These are phyloP conservation scores for Bipolaris zeicola DNA, from an alignment of 2,329 filamentous ascomycete genomes.

Conservation along the genomic window DNA sequence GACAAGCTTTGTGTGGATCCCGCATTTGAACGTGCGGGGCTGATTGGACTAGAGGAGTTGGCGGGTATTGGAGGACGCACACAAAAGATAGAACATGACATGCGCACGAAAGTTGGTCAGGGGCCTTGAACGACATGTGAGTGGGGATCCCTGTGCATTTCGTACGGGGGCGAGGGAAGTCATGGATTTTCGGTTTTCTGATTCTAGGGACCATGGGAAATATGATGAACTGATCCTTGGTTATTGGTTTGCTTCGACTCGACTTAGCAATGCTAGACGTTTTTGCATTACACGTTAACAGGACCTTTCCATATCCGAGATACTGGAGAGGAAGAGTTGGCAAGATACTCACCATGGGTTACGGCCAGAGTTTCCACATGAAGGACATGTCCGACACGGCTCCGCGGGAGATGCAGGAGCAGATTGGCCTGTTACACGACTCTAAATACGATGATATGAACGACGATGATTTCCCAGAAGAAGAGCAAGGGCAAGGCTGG, in stretches of 20 bases:
- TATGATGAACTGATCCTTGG: not conserved
- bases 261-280: not conserved
- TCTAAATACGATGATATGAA: conserved; percentile 13
- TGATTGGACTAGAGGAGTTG: conserved; percentile 18
- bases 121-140: not conserved
- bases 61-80: conserved; percentile 2
- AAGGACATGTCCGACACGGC: conserved; percentile 9
- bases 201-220: not conserved
- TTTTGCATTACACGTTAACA: not conserved
- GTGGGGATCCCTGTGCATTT: not conserved
- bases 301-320: not conserved
- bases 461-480: conserved; percentile 7
- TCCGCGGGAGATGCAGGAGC: conserved; percentile 19
- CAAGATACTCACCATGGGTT: not conserved
- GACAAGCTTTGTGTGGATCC: conserved; percentile 20
- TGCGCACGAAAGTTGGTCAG: not conserved
- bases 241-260: not conserved
- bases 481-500: conserved; percentile 19
- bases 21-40: conserved; percentile 16
- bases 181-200: not conserved
- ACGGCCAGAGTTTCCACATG: conserved; percentile 14
- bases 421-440: conserved; percentile 25
- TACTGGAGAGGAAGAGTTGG: not conserved
- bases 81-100: conserved; percentile 5
- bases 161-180: not conserved